A percentile compares a stretch with the other conserved stretches of the same genome.
Evolutionary conservation across 352 stramenopile species (phyloP).

Genomic region (Phytophthora multivora): DNA sequence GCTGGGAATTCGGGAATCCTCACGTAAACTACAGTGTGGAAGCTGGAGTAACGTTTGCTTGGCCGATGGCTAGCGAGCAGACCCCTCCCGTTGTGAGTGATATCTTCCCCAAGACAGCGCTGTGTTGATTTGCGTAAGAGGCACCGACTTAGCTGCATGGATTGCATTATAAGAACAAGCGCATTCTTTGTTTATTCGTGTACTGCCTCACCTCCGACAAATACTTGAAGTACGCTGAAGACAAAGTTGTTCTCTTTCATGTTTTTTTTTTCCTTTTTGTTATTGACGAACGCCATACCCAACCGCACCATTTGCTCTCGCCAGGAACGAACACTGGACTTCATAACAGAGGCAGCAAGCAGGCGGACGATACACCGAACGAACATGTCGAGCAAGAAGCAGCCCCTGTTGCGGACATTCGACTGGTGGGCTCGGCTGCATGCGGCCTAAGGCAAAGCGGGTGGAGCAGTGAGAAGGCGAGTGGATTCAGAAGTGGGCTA

Average conservation of each 20-base stretch:
- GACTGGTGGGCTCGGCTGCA: constrained; percentile 1
- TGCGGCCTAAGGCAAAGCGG: constrained; percentile 10
- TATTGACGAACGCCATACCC: constrained; percentile 11
- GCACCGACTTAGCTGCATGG: constrained; percentile 4
- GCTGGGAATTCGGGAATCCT: constrained; percentile 3
- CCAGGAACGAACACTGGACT: constrained; percentile 10
- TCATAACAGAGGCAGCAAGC: constrained; percentile 12
- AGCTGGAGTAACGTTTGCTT: constrained; percentile 23
- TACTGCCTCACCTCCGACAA: background rate
- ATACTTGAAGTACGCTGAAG: background rate
- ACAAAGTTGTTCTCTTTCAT: constrained; percentile 12
- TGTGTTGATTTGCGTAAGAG: constrained; percentile 20
- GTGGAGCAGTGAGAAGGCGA: constrained; percentile 11
- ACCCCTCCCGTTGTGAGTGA: constrained; percentile 3
- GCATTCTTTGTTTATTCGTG: background rate
- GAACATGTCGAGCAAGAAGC: constrained; percentile 14
- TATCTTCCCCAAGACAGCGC: constrained; percentile 6
- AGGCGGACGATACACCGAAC: constrained; percentile 15
- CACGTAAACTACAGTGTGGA: constrained; percentile 5
- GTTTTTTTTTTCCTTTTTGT: too few relatives aligned
- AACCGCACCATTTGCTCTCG: background rate
- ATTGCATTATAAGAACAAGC: constrained; percentile 15
- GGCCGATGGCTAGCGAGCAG: background rate
- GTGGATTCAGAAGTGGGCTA: constrained; percentile 35
- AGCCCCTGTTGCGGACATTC: background rate